phyloP scores from a whole-genome alignment of 176 grass and related monocot genomes.

The Triticum turgidum region DNA sequence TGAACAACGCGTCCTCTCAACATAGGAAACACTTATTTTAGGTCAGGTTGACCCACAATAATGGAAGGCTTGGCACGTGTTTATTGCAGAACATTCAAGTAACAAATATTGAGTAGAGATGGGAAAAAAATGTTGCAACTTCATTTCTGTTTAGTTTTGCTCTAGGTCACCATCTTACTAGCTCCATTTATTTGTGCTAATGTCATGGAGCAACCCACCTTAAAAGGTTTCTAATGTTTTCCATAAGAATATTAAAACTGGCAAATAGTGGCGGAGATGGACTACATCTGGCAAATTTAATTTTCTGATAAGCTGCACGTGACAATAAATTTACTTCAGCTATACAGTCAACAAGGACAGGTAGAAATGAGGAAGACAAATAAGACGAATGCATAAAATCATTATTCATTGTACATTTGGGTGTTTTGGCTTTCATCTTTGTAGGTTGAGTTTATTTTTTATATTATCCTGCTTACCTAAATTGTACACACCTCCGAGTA shows the following conservation, averaged over 20 bases:
- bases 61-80: not conserved
- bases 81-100: slow-evolving; percentile 3
- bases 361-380: not conserved
- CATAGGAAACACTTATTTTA: not conserved
- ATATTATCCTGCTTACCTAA: not conserved
- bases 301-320: not conserved
- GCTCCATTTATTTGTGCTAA: not conserved
- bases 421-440: not conserved
- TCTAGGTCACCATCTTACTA: not conserved
- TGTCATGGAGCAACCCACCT: not conserved
- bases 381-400: slow-evolving; percentile 14
- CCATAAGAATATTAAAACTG: not conserved
- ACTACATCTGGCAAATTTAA: not conserved
- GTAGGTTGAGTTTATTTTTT: not conserved
- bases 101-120: slow-evolving; percentile 3
- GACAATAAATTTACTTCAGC: not conserved
- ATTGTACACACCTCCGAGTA: not conserved
- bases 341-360: not conserved
- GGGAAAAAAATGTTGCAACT: not conserved
- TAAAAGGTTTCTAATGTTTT: not conserved
- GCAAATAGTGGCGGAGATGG: not conserved
- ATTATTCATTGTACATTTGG: not conserved
- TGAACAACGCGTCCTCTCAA: not conserved
- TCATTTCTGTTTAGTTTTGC: not conserved
- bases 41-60: not conserved